Percentiles rank a stretch among this genome's conserved stretches.
Conservation (phyloP, 2,329 filamentous ascomycete species). For the Fusarium illudens region DNA sequence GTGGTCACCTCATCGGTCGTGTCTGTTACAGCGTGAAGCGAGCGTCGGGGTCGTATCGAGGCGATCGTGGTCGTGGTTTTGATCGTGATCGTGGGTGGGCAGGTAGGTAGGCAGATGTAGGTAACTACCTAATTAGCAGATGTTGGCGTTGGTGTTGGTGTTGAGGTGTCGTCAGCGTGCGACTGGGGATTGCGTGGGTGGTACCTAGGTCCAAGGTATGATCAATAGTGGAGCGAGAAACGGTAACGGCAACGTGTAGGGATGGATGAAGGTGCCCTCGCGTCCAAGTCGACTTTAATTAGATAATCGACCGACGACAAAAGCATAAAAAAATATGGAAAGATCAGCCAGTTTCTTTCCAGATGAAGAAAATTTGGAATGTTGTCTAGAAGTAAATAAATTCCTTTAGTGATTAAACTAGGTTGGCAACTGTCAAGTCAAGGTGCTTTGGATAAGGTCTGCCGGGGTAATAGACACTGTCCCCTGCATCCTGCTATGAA, state of each 20-base stretch:
- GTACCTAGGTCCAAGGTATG: background rate
- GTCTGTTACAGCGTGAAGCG: background rate
- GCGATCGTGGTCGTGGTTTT: background rate
- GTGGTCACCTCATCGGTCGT: slow-evolving; percentile 34
- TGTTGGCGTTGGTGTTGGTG: slow-evolving; percentile 14
- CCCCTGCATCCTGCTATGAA: background rate
- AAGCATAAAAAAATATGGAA: background rate
- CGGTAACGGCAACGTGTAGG: slow-evolving; percentile 2
- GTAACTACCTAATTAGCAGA: background rate
- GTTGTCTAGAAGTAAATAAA: background rate
- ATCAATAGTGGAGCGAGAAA: slow-evolving; percentile 5
- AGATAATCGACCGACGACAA: background rate
- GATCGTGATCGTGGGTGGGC: background rate
- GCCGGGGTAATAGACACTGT: background rate
- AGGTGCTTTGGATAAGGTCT: background rate
- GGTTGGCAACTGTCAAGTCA: background rate
- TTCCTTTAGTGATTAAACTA: background rate
- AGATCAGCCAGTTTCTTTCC: too few species aligned
- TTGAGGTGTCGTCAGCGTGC: slow-evolving; percentile 33
- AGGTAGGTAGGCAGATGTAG: background rate
- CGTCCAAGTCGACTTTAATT: background rate
- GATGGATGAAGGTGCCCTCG: background rate
- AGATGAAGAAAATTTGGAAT: background rate
- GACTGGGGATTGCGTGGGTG: slow-evolving; percentile 9
- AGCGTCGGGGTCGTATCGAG: background rate